phyloP scores from a whole-genome alignment of 1,284 basidiomycete genomes.

The Puccinia brachypodii region DNA sequence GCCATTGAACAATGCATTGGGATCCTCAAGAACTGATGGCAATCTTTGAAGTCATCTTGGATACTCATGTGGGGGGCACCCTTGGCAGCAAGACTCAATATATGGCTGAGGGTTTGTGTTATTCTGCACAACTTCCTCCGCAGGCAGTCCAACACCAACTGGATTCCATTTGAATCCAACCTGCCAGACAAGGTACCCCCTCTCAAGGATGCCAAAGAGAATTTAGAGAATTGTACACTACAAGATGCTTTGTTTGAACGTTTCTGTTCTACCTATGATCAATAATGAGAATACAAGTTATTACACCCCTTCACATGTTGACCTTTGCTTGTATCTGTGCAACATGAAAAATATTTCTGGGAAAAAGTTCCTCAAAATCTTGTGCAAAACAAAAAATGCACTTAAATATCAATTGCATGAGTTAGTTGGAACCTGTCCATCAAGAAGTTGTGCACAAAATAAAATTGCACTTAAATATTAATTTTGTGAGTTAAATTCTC shows the following conservation, averaged over 20 bases:
- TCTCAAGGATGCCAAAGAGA: background rate
- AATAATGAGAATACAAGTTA: too few species aligned
- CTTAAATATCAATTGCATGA: too few species aligned
- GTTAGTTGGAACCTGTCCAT: too few species aligned
- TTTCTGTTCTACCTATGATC: too few species aligned
- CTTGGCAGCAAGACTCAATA: background rate
- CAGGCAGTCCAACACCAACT: background rate
- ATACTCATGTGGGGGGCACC: background rate
- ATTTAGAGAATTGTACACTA: background rate
- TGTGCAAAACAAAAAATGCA: too few species aligned
- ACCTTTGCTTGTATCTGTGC: too few species aligned
- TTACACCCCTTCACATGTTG: too few species aligned
- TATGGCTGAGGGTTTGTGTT: background rate
- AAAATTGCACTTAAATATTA: too few species aligned
- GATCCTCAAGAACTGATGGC: slow-evolving; percentile 16
- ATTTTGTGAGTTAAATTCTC: too few species aligned
- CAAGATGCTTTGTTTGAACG: background rate
- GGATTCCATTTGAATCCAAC: background rate
- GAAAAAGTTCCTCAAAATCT: too few species aligned
- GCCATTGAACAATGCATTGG: slow-evolving; percentile 25
- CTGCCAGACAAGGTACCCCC: background rate
- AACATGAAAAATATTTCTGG: too few species aligned
- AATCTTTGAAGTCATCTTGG: background rate
- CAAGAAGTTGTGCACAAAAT: too few species aligned
- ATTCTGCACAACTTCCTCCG: background rate